Evolutionary conservation across 371 early-diverging fungal genomes (phyloP).

Genomic region (Neoconidiobolus thromboides): DNA sequence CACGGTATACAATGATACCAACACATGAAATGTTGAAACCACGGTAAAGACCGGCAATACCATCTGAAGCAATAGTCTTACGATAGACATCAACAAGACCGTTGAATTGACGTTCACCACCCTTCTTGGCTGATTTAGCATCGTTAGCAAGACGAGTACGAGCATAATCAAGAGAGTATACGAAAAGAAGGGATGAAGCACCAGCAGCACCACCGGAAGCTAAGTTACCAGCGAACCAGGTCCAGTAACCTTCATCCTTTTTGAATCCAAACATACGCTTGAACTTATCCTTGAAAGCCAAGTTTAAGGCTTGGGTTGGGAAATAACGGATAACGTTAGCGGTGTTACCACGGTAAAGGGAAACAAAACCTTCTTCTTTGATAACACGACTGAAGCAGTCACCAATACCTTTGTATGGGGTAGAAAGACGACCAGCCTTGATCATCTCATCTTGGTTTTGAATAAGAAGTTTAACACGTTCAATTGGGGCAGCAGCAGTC

Average conservation of each 20-base stretch:
- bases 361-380: slow-evolving; percentile 39
- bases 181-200: slow-evolving; percentile 48
- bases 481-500: slow-evolving; percentile 72
- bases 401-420: slow-evolving; percentile 41
- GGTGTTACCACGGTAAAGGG: slow-evolving; percentile 46
- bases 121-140: slow-evolving; percentile 31
- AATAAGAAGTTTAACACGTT: slow-evolving; percentile 57
- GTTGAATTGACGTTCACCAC: slow-evolving; percentile 60
- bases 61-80: slow-evolving; percentile 45
- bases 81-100: slow-evolving; percentile 67
- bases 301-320: slow-evolving; percentile 63
- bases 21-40: slow-evolving; percentile 69
- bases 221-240: slow-evolving; percentile 53
- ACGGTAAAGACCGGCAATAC: slow-evolving; percentile 70
- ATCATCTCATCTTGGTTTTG: slow-evolving; percentile 58
- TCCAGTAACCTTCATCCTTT: slow-evolving; percentile 45
- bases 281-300: slow-evolving; percentile 66
- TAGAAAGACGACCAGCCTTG: slow-evolving; percentile 31
- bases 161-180: slow-evolving; percentile 57
- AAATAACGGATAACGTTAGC: slow-evolving; percentile 66
- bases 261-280: slow-evolving; percentile 48
- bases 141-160: slow-evolving; percentile 63
- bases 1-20: slow-evolving; percentile 74
- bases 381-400: slow-evolving; percentile 47
- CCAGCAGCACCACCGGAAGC: slow-evolving; percentile 64